Evolutionary conservation across 2,329 filamentous ascomycete species (phyloP).

Genomic region (Ophiostoma quercus): DNA sequence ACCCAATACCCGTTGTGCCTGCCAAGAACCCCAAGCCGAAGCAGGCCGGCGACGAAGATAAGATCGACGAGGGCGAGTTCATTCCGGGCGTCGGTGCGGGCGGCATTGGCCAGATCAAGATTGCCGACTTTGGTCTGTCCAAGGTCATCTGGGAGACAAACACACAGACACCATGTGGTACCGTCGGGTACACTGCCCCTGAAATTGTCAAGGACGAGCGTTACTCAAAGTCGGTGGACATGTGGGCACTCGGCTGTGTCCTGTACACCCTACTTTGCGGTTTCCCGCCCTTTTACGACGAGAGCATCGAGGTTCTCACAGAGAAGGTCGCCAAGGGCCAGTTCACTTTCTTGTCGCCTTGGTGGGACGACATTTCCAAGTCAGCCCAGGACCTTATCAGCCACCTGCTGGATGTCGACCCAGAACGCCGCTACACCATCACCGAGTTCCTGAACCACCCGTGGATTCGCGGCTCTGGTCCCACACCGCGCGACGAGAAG

Average conservation of each 20-base stretch:
- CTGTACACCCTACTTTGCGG: constrained; percentile 95
- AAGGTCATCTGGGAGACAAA: constrained; percentile 98
- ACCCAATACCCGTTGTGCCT: constrained; percentile 75
- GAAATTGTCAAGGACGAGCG: constrained; percentile 99
- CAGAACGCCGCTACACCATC: constrained; percentile 91
- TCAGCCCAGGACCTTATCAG: constrained; percentile 90
- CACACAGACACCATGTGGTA: constrained; percentile 99
- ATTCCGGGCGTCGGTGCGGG: constrained; percentile 73
- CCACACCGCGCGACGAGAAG: constrained; percentile 55
- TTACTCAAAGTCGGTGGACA: constrained; percentile 97
- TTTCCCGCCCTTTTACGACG: constrained; percentile 97
- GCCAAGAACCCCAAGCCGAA: constrained; percentile 74
- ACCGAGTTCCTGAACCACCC: constrained; percentile 89
- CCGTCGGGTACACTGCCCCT: constrained; percentile 93
- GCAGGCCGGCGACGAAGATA: constrained; percentile 89
- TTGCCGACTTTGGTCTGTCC: constrained; percentile 94
- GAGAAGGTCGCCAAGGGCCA: constrained; percentile 96
- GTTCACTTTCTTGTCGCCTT: constrained; percentile 95
- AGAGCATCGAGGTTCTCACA: constrained; percentile 92
- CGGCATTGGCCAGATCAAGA: constrained; percentile 92
- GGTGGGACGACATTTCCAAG: constrained; percentile 99
- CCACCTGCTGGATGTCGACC: constrained; percentile 89
- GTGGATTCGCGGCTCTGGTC: constrained; percentile 70
- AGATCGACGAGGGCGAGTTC: constrained; percentile 94
- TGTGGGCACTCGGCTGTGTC: constrained; percentile 98